These are phyloP conservation scores for Hevea brasiliensis DNA, from an alignment of 345 rosid species.

Conservation along the genomic window DNA sequence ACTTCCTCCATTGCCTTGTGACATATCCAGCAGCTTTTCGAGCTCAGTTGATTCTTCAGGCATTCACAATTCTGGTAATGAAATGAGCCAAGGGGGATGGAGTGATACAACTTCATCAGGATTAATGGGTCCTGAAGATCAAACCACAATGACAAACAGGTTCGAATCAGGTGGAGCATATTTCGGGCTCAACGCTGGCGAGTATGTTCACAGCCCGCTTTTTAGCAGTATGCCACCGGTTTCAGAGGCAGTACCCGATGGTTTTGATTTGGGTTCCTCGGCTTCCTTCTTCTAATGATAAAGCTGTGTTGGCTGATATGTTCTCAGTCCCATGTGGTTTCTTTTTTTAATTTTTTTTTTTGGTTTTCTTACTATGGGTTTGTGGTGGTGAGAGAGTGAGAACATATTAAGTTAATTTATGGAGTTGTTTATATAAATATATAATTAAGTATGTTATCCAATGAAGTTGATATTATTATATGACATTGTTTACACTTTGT, in stretches of 20 bases:
- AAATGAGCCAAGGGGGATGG: not conserved
- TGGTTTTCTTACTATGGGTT: not conserved
- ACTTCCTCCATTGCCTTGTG: conserved; percentile 61
- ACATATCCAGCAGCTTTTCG: conserved; percentile 20
- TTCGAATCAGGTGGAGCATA: conserved; percentile 29
- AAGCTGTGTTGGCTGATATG: not conserved
- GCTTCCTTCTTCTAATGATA: conserved; percentile 30
- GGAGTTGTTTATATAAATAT: conserved; percentile 6
- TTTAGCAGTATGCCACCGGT: conserved; percentile 87
- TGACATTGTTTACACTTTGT: conserved; percentile 7
- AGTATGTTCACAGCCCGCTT: conserved; percentile 77
- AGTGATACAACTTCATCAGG: conserved; percentile 1
- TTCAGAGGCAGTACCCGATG: conserved; percentile 59
- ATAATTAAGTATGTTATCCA: not conserved
- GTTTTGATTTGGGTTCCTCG: conserved; percentile 58
- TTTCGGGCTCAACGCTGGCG: conserved; percentile 44
- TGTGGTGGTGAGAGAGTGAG: not conserved
- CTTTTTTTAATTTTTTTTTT: not conserved
- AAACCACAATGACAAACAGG: conserved; percentile 9
- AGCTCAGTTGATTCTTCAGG: not conserved
- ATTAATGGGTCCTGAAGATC: conserved; percentile 31
- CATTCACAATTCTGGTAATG: conserved; percentile 5
- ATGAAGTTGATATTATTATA: not conserved
- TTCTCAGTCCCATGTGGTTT: too few relatives aligned
- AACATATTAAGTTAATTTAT: not conserved